Evolutionary conservation across 805 yeast genomes (phyloP), one percentile per base, ranked within the genome.

Genomic region (Candida boleticola): DNA sequence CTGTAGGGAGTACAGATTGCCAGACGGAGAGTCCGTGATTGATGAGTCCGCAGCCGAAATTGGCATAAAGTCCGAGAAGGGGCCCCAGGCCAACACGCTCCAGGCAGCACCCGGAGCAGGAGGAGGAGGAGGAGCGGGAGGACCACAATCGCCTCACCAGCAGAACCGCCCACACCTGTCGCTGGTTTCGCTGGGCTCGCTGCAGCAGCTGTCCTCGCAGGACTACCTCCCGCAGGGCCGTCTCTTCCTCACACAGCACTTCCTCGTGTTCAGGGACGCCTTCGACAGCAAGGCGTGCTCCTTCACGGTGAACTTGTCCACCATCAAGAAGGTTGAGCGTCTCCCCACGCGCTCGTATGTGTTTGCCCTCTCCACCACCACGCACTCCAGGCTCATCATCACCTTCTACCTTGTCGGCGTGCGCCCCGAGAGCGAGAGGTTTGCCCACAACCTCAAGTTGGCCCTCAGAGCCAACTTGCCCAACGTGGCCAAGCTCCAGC

Each of bases 261-360:
- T 80, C 56, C 58, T 93, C 29, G 78, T 86, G 18, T 92, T 90
- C 55, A 73, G 79, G 45, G 89, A 87, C 51, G 74, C 78, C 5
- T 80, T 79, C 51, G 95, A 89, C 52, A 73, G 74, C 36, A 73
- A 80, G 42, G 76, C 81, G 35, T 85, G 93, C 57, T 74, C 79
- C 4, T 77, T 92, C 54, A 74, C 74, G 3, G 52, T 92, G 22
- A 93, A 92, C 47, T 64, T 93, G 32, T 79, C 90, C 1, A 79
- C 96, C 1, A 66, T 93, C 29, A 82, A 85, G 54, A 82, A 89
- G 47, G 95, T 93, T 14, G 97, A 92, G 58, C 73, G 97, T 40
- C 74, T 89, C 17, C 95, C 95, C 9, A 74, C 88, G 1, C 74
- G 81, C 42, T 73, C 86, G 1, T 85, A 82, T 57, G 82, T 86